These are phyloP conservation scores for Borovskyia barvae DNA, from an alignment of 208 protist genomes.

Conservation along the genomic window DNA sequence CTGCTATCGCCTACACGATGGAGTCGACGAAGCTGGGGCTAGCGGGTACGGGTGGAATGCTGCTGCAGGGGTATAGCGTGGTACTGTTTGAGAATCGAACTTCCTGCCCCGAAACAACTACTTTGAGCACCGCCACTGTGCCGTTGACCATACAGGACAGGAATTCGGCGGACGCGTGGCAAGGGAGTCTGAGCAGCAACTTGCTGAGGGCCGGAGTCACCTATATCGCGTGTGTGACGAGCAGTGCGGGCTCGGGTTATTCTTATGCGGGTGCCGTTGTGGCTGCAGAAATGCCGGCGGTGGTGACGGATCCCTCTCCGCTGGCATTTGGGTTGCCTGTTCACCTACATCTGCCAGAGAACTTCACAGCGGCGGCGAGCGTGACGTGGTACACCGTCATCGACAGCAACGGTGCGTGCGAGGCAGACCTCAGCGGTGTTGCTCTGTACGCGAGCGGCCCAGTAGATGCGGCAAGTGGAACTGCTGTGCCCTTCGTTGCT, in stretches of 20 bases:
- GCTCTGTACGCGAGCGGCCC: slow-evolving; percentile 28
- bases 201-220: background rate
- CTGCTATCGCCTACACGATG: slow-evolving; percentile 19
- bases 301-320: slow-evolving; percentile 1
- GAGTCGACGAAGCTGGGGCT: slow-evolving; percentile 6
- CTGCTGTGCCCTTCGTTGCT: slow-evolving; percentile 22
- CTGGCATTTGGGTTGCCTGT: slow-evolving; percentile 6
- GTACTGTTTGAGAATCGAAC: background rate
- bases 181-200: background rate
- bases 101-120: no score
- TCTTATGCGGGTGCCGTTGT: background rate
- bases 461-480: slow-evolving; percentile 14
- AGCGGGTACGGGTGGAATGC: background rate
- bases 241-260: background rate
- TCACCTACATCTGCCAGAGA: slow-evolving; percentile 2
- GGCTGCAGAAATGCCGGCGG: background rate
- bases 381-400: slow-evolving; percentile 4
- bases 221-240: slow-evolving; percentile 3
- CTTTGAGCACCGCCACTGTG: no score
- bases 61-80: background rate
- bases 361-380: background rate
- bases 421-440: background rate
- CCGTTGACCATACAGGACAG: background rate
- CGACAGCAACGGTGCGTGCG: background rate
- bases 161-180: background rate